These are phyloP conservation scores for Saccharomycopsis phalli DNA, from an alignment of 1,139 yeast species.

Conservation along the genomic window DNA sequence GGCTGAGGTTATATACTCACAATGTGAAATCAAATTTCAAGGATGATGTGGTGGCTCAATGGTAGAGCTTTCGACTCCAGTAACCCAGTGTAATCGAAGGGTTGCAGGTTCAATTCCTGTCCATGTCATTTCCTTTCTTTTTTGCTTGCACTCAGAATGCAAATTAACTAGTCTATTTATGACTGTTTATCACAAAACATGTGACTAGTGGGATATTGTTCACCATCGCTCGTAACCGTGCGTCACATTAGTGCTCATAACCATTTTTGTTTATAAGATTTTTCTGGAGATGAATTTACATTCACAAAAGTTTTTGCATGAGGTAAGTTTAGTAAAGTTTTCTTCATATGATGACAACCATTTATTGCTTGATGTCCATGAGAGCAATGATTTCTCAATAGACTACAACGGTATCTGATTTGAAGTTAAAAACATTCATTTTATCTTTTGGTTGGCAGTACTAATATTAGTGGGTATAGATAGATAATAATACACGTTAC, in stretches of 20 bases:
- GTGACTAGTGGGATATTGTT: no score
- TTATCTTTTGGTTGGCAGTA: not conserved
- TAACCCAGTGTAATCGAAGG: conserved; percentile 46
- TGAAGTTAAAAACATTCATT: not conserved
- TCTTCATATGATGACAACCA: conserved; percentile 4
- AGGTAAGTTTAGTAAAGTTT: no score
- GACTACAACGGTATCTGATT: conserved; percentile 99
- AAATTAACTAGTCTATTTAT: no score
- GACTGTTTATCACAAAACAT: no score
- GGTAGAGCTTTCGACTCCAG: conserved; percentile 86
- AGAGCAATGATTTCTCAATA: conserved; percentile 42
- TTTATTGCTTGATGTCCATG: conserved; percentile 5
- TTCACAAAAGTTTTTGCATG: no score
- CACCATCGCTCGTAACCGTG: no score
- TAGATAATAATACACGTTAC: not conserved
- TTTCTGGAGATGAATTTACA: no score
- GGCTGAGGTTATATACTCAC: no score
- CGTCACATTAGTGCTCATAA: no score
- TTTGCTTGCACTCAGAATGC: no score
- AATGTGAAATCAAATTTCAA: no score
- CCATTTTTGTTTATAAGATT: no score
- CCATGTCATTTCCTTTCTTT: conserved; percentile 49
- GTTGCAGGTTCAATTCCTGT: conserved; percentile 75
- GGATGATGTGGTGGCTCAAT: conserved; percentile 69
- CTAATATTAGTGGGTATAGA: not conserved